Evolutionary conservation across 192 early-diverging fungal species (phyloP).

Genomic region (Coemansia biformis): DNA sequence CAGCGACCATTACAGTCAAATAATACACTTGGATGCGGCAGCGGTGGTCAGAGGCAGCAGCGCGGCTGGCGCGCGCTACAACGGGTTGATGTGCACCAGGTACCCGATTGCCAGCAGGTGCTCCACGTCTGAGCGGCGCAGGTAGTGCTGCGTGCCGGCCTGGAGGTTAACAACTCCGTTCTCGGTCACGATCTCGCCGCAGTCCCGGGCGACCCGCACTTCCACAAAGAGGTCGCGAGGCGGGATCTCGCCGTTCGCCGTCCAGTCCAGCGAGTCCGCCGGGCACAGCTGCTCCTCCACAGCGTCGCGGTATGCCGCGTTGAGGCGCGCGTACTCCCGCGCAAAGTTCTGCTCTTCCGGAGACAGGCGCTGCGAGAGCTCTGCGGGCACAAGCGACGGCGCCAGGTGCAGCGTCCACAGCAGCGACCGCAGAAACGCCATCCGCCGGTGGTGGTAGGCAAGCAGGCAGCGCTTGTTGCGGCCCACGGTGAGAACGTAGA

Average conservation of each 20-base stretch:
- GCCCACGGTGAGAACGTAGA: conserved; percentile 49
- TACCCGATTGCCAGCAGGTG: conserved; percentile 80
- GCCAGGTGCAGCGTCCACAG: conserved; percentile 51
- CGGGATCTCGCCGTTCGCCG: conserved; percentile 66
- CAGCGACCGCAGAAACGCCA: conserved; percentile 61
- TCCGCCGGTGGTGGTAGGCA: conserved; percentile 76
- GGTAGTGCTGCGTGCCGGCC: conserved; percentile 78
- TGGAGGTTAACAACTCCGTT: conserved; percentile 72
- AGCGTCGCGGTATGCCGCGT: conserved; percentile 57
- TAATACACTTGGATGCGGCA: background rate
- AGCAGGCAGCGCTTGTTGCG: conserved; percentile 87
- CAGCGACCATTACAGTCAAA: background rate
- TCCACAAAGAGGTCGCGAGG: conserved; percentile 91
- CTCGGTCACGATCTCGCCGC: conserved; percentile 87
- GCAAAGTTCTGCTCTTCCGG: conserved; percentile 37
- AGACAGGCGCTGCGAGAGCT: conserved; percentile 12
- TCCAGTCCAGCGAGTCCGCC: conserved; percentile 64
- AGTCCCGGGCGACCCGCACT: conserved; percentile 80
- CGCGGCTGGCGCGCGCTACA: too few relatives aligned
- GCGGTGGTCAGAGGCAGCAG: too few relatives aligned
- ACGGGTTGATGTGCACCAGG: conserved; percentile 64
- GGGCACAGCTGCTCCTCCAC: conserved; percentile 43
- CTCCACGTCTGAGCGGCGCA: conserved; percentile 84
- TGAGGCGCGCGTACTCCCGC: conserved; percentile 59
- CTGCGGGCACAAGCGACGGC: conserved; percentile 30